Percentiles rank a stretch among this genome's conserved stretches.
phyloP scores from a whole-genome alignment of 257 asterid genomes.

The Plectranthus barbatus region DNA sequence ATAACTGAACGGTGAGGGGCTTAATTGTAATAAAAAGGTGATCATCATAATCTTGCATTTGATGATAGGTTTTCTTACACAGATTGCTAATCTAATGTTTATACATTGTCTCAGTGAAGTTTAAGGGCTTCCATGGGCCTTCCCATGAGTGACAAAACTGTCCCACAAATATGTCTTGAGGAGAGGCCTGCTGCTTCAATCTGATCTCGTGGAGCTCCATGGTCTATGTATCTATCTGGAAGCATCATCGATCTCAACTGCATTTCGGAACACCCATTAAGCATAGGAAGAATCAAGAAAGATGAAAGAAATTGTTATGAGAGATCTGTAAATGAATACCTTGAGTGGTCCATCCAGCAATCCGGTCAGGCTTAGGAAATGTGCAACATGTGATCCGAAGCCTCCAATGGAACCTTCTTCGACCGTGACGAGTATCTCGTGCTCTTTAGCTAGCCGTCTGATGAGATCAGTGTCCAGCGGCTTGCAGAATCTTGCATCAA shows the following conservation, averaged over 20 bases:
- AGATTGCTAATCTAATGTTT: not conserved
- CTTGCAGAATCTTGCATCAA: conserved; percentile 79
- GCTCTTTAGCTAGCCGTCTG: conserved; percentile 8
- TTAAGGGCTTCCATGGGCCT: conserved; percentile 47
- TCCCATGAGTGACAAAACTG: conserved; percentile 57
- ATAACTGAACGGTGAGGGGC: too few species aligned
- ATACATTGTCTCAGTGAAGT: not conserved
- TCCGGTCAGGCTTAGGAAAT: not conserved
- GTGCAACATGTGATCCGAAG: conserved; percentile 2
- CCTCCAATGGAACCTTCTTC: conserved; percentile 11
- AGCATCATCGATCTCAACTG: conserved; percentile 12
- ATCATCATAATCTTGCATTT: too few species aligned
- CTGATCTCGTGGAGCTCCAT: conserved; percentile 36
- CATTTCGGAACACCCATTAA: not conserved
- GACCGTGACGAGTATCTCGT: conserved; percentile 6
- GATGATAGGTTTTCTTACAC: too few species aligned
- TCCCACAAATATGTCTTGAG: conserved; percentile 52
- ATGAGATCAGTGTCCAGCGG: conserved; percentile 65
- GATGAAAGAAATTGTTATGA: not conserved
- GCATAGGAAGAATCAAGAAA: not conserved
- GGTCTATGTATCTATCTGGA: conserved; percentile 9
- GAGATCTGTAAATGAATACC: conserved; percentile 1
- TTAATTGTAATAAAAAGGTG: too few species aligned
- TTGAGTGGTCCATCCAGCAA: not conserved
- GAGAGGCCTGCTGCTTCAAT: conserved; percentile 73